Percentiles rank a stretch among this genome's conserved stretches.
Conservation (phyloP, 1,139 yeast genomes). For the Sugiyamaella novakii region DNA sequence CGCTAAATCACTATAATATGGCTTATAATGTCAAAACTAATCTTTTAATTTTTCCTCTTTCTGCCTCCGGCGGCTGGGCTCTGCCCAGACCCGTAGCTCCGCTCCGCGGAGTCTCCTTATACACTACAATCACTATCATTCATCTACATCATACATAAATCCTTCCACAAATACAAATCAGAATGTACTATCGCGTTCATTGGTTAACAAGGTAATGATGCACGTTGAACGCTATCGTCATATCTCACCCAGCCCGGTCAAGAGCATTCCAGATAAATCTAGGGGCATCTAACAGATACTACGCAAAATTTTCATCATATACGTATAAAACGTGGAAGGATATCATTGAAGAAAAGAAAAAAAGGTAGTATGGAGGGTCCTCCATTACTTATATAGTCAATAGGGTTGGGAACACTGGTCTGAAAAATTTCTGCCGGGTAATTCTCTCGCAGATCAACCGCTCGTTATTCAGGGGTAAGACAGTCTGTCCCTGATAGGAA, state of each 20-base stretch:
- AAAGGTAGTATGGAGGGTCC: conserved; percentile 8
- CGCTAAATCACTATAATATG: not conserved
- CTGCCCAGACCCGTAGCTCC: no score
- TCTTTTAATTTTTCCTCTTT: no score
- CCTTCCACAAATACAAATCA: conserved; percentile 28
- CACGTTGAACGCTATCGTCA: conserved; percentile 46
- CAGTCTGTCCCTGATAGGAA: no score
- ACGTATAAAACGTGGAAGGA: conserved; percentile 45
- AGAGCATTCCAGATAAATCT: conserved; percentile 35
- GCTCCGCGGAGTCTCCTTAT: no score
- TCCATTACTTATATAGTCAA: conserved; percentile 40
- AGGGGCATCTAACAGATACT: conserved; percentile 35
- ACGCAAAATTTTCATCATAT: conserved; percentile 43
- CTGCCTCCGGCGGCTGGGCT: no score
- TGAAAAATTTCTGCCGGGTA: no score
- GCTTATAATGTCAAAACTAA: no score
- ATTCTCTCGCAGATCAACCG: no score
- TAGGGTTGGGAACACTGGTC: conserved; percentile 43
- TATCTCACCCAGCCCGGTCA: conserved; percentile 46
- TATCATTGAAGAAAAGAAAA: conserved; percentile 32
- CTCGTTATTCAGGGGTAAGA: no score
- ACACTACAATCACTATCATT: no score
- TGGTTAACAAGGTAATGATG: conserved; percentile 43
- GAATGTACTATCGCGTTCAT: conserved; percentile 40
- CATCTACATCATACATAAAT: no score